Base-by-base conservation (phyloP, 2,329 filamentous ascomycete genomes). In the Chaetomiaceae sp. region DNA sequence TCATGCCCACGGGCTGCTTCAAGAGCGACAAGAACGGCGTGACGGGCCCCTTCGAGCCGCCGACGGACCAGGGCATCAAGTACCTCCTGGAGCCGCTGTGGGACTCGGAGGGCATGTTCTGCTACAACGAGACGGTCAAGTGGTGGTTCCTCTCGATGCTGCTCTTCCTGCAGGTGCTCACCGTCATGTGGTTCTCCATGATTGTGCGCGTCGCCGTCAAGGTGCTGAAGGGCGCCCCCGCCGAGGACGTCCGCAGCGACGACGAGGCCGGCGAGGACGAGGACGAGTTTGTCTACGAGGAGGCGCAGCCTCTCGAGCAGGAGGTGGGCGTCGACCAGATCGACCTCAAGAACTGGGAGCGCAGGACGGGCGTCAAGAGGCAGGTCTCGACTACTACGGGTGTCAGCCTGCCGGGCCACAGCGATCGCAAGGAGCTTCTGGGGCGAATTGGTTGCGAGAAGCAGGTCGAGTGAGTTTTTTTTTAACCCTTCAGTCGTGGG, bases 211-310 rank as follows among this genome's bases (percentile, higher is more conserved):
- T 99, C 2, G 90, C 90, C 19, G 77, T 86, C 55, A 84, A 85
- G 55, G 90, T 97, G 5, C 65, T 97, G 31, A 79, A 77, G 44
- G 91, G 92, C 27, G 80, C 77, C 33, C 76, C 81, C 27, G 90
- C 92, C 5, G 90, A 96, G 57, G 93, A 99, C 64, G 79, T 82
- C 16, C 83, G 93, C 50, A 95, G 89, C 56, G 92, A 96, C 60
- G 89, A 89, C 57, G 90, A 95, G 68, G 86, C 73, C 5, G 87
- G 84, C 3, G 81, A 82, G 16, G 76, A 79, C n/a, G 73, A 77
- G 42, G 73, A 75, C 13, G 74, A 79, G 54, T 76, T 70, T 43
- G 67, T 76, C 44, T 79, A 78, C 51, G 75, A 80, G 60, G 74
- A 79, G 62, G 75, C 73, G 3, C 68, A 73, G 56, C 71, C 81